Percentiles rank a stretch among this genome's conserved stretches.
Conservation (phyloP, 2,329 filamentous ascomycete species). For the Dactylellina leptospora region DNA sequence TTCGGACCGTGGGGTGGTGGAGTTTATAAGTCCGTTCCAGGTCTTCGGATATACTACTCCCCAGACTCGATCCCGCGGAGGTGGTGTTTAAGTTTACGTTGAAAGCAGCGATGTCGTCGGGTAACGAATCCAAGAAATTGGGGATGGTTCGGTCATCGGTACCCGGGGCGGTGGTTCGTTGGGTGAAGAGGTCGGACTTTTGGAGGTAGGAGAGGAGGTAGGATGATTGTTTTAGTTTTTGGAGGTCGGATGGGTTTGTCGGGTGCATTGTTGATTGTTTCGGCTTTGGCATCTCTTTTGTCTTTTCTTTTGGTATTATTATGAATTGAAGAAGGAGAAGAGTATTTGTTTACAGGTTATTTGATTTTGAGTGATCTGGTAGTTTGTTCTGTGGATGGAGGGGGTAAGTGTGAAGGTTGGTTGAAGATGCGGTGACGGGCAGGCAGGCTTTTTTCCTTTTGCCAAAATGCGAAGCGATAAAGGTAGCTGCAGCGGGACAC, state of each 20-base stretch:
- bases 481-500: too few species aligned
- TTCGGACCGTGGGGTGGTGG: background rate
- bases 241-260: constrained; percentile 3
- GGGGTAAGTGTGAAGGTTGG: too few species aligned
- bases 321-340: background rate
- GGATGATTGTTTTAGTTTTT: constrained; percentile 14
- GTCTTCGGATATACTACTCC: constrained; percentile 15
- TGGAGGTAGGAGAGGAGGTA: constrained; percentile 48
- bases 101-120: background rate
- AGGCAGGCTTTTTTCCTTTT: too few species aligned
- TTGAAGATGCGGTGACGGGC: too few species aligned
- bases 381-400: too few species aligned
- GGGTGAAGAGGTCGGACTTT: constrained; percentile 29
- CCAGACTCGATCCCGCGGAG: constrained; percentile 20
- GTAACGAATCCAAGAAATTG: background rate
- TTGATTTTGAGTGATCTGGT: too few species aligned
- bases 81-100: background rate
- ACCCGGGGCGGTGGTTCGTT: background rate
- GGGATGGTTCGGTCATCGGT: background rate
- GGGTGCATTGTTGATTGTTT: background rate
- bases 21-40: background rate
- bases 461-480: too few species aligned
- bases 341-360: too few species aligned
- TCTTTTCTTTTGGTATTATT: background rate
- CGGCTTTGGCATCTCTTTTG: background rate